Conservation (phyloP, 257 asterid species). For the Forsythia suspensa region DNA sequence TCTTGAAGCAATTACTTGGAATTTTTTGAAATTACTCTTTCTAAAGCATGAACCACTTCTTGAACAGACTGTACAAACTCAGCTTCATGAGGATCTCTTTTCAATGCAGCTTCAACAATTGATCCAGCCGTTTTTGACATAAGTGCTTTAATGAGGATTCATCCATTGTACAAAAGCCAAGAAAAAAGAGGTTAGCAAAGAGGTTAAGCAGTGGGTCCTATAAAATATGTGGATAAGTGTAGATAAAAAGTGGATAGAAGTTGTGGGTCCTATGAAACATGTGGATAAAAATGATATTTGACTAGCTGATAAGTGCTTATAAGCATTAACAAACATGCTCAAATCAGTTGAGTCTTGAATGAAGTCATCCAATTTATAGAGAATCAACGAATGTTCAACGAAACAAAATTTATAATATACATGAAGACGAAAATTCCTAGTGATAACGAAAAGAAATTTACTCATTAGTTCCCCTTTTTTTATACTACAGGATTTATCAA, state of each 20-base stretch:
- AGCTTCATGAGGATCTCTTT: conserved; percentile 93
- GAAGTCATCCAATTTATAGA: neutral
- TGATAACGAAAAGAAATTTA: neutral
- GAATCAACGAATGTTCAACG: neutral
- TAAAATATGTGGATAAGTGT: too few relatives aligned
- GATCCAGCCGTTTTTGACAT: conserved; percentile 99
- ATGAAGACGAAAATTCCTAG: neutral
- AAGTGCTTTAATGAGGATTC: conserved; percentile 64
- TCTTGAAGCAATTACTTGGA: conserved; percentile 54
- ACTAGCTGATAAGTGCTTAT: too few relatives aligned
- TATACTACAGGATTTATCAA: neutral
- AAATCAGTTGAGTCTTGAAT: neutral
- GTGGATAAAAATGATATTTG: too few relatives aligned
- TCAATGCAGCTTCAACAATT: conserved; percentile 91
- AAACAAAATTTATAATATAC: neutral
- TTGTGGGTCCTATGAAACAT: too few relatives aligned
- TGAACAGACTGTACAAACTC: conserved; percentile 94
- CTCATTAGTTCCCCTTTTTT: neutral
- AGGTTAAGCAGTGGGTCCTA: too few relatives aligned
- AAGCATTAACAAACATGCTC: too few relatives aligned
- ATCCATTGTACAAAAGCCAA: conserved; percentile 30
- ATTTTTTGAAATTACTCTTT: conserved; percentile 95
- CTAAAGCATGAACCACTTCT: conserved; percentile 95
- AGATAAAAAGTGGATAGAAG: too few relatives aligned
- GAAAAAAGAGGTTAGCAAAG: neutral